These are phyloP conservation scores for Candida ficus DNA, from an alignment of 805 yeast species.

Conservation along the genomic window DNA sequence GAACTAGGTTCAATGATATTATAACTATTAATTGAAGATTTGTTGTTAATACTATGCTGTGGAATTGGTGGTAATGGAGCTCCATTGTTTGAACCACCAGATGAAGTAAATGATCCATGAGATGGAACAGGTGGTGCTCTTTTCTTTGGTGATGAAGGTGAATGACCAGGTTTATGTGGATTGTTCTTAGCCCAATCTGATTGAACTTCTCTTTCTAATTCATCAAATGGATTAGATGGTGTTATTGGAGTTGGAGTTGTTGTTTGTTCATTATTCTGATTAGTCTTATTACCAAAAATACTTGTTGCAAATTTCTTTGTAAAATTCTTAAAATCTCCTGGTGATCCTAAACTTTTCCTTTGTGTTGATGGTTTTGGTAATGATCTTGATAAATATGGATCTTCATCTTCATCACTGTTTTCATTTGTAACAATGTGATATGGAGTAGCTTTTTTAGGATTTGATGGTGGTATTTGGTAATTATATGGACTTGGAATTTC, in stretches of 20 bases:
- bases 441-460: constrained; percentile 3
- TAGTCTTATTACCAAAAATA: constrained; percentile 2
- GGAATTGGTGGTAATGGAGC: constrained; percentile 13
- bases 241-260: not conserved
- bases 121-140: constrained; percentile 26
- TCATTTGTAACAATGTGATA: constrained; percentile 4
- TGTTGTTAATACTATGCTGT: constrained; percentile 4
- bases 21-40: constrained; percentile 9
- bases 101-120: constrained; percentile 15
- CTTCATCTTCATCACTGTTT: not conserved
- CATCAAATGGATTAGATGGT: constrained; percentile 26
- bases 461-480: not conserved
- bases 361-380: constrained; percentile 2
- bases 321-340: constrained; percentile 8
- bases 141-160: constrained; percentile 6
- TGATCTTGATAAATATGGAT: not conserved
- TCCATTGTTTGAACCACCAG: constrained; percentile 1
- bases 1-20: constrained; percentile 19
- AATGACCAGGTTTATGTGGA: not conserved
- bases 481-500: not conserved
- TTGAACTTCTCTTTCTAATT: constrained; percentile 30
- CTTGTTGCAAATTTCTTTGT: constrained; percentile 17
- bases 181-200: constrained; percentile 25
- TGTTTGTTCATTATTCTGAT: not conserved
- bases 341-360: not conserved